Conservation (phyloP, 1,139 yeast genomes). For the Keqinozyma sinolaborantium region DNA sequence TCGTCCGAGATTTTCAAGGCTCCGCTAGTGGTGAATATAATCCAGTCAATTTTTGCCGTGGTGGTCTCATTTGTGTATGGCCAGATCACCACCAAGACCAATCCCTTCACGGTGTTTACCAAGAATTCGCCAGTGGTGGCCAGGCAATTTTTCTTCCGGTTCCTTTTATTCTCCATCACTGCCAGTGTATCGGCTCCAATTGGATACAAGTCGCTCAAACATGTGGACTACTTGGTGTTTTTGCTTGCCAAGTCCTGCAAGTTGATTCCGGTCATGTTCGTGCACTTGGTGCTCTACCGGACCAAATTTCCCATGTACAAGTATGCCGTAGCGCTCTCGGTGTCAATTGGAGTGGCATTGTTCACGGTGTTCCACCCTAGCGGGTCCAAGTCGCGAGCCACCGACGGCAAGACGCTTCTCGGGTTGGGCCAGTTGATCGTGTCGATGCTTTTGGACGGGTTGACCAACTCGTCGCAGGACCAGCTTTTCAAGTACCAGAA, state of each 20-base stretch:
- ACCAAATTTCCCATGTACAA: slow-evolving; percentile 73
- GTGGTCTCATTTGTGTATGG: slow-evolving; percentile 65
- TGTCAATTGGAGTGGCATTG: slow-evolving; percentile 76
- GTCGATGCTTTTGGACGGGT: slow-evolving; percentile 81
- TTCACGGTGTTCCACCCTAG: slow-evolving; percentile 55
- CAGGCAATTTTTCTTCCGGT: slow-evolving; percentile 29
- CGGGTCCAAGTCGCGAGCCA: slow-evolving; percentile 18
- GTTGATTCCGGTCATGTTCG: slow-evolving; percentile 85
- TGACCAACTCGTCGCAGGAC: slow-evolving; percentile 93
- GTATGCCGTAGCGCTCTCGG: slow-evolving; percentile 68
- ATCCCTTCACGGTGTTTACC: slow-evolving; percentile 29
- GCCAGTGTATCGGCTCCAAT: slow-evolving; percentile 82
- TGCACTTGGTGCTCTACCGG: slow-evolving; percentile 72
- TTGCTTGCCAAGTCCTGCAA: slow-evolving; percentile 91
- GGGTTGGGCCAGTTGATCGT: slow-evolving; percentile 60
- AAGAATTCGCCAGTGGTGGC: slow-evolving; percentile 18
- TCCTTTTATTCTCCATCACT: slow-evolving; percentile 66
- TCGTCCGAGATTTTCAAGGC: slow-evolving; percentile 53
- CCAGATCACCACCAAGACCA: slow-evolving; percentile 22
- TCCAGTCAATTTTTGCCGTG: slow-evolving; percentile 73
- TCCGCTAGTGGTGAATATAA: slow-evolving; percentile 69
- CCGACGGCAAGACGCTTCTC: slow-evolving; percentile 39
- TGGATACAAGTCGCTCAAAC: slow-evolving; percentile 69
- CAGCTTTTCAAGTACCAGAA: slow-evolving; percentile 54
- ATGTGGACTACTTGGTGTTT: slow-evolving; percentile 83